A percentile compares a stretch with the other conserved stretches of the same genome.
Conservation (phyloP, 257 asterid genomes). For the Capsicum baccatum region DNA sequence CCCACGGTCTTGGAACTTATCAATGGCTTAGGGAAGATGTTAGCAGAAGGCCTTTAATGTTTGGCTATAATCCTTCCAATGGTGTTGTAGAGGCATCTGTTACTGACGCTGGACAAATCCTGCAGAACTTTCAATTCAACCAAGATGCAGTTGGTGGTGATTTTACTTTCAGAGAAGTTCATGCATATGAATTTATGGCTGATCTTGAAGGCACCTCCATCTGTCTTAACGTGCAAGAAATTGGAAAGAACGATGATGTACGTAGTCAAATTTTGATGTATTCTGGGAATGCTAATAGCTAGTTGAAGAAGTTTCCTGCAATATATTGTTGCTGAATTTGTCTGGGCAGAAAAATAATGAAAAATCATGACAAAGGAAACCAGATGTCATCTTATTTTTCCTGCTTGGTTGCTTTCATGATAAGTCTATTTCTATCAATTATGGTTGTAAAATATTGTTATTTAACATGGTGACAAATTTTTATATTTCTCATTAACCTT, state of each 20-base stretch:
- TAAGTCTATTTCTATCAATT: neutral
- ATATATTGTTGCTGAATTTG: neutral
- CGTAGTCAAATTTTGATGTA: conserved; percentile 35
- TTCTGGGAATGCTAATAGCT: conserved; percentile 7
- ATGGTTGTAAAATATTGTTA: neutral
- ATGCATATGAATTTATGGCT: conserved; percentile 54
- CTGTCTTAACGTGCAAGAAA: conserved; percentile 66
- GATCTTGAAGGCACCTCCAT: conserved; percentile 52
- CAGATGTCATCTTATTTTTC: neutral
- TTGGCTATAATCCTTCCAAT: conserved; percentile 48
- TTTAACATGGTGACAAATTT: neutral
- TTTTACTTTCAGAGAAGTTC: conserved; percentile 49
- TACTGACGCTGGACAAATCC: conserved; percentile 63
- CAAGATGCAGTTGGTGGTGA: conserved; percentile 52
- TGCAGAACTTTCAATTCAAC: conserved; percentile 64
- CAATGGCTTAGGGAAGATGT: conserved; percentile 86
- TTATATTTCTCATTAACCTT: neutral
- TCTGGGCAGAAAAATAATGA: neutral
- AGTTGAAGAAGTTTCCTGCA: conserved; percentile 8
- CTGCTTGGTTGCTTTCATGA: neutral
- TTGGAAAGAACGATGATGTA: conserved; percentile 68
- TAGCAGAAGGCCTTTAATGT: conserved; percentile 53
- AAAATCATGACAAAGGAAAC: neutral
- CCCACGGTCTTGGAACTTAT: conserved; percentile 96
- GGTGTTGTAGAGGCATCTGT: conserved; percentile 69